A percentile compares a stretch with the other conserved stretches of the same genome.
These are phyloP conservation scores for Xerocomus nothofagi DNA, from an alignment of 1,284 basidiomycete species.

Conservation along the genomic window DNA sequence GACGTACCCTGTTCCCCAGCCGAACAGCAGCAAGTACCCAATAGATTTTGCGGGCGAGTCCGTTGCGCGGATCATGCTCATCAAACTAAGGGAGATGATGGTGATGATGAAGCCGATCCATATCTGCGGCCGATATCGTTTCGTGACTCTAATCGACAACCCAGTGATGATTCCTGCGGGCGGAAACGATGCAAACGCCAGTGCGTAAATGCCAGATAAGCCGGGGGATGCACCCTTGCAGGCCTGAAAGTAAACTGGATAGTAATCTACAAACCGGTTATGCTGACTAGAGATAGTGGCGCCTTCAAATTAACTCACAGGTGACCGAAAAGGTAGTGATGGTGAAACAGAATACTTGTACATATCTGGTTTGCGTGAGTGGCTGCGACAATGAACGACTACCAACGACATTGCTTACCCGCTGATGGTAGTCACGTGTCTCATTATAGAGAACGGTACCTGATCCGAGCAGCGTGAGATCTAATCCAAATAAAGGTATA, in stretches of 20 bases:
- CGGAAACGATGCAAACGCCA: constrained; percentile 3
- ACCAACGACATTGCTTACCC: constrained; percentile 9
- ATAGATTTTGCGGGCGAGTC: not conserved
- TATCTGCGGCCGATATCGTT: constrained; percentile 10
- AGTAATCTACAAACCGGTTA: constrained; percentile 2
- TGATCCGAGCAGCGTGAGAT: not conserved
- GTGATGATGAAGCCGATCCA: constrained; percentile 8
- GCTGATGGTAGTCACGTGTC: constrained; percentile 14
- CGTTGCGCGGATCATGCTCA: constrained; percentile 1
- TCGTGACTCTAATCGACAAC: constrained; percentile 2
- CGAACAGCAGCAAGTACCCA: not conserved
- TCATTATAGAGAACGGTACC: constrained; percentile 18
- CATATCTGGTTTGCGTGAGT: constrained; percentile 6
- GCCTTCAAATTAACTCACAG: constrained; percentile 3
- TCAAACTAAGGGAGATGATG: constrained; percentile 2
- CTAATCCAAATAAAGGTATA: not conserved
- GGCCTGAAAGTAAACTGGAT: constrained; percentile 17
- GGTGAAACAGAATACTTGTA: constrained; percentile 7
- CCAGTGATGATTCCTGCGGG: not conserved
- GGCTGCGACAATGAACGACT: not conserved
- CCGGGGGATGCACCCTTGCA: constrained; percentile 12
- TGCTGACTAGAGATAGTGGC: not conserved
- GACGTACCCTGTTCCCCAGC: constrained; percentile 10
- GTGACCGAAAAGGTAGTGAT: not conserved
- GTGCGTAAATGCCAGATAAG: constrained; percentile 9